Evolutionary conservation across 129 eudicot genomes (phyloP).

Genomic region (Deinandra increscens): DNA sequence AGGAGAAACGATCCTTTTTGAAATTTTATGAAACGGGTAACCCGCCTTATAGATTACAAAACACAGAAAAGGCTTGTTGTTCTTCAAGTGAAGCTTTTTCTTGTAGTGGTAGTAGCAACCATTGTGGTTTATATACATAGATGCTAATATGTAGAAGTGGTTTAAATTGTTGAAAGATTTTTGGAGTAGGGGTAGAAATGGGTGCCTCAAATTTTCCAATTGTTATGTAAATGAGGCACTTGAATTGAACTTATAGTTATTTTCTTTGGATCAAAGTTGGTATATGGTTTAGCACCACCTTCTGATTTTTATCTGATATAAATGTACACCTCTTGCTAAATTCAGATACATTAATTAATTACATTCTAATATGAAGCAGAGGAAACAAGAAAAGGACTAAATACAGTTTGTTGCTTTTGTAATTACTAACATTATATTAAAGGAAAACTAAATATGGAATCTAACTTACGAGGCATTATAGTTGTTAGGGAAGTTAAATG

Average conservation of each 20-base stretch:
- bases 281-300: conserved; percentile 17
- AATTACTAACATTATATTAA: no score
- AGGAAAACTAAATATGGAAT: no score
- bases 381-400: no score
- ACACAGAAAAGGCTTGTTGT: conserved; percentile 20
- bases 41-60: conserved; percentile 36
- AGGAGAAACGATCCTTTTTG: conserved; percentile 46
- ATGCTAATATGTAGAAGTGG: conserved; percentile 28
- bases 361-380: no score
- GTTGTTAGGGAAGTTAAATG: no score
- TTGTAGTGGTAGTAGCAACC: conserved; percentile 19
- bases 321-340: neutral
- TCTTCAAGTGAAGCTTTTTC: conserved; percentile 33
- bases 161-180: conserved; percentile 17
- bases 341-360: neutral
- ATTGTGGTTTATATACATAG: conserved; percentile 37
- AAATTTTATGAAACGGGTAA: conserved; percentile 33
- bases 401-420: no score
- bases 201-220: conserved; percentile 44
- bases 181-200: conserved; percentile 31
- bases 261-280: conserved; percentile 22
- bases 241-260: conserved; percentile 21
- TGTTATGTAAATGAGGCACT: conserved; percentile 35
- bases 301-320: neutral
- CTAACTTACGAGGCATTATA: no score